Percentiles rank a stretch among this genome's conserved stretches.
Evolutionary conservation across 805 yeast species (phyloP).

Genomic region (Citeromyces matritensis): DNA sequence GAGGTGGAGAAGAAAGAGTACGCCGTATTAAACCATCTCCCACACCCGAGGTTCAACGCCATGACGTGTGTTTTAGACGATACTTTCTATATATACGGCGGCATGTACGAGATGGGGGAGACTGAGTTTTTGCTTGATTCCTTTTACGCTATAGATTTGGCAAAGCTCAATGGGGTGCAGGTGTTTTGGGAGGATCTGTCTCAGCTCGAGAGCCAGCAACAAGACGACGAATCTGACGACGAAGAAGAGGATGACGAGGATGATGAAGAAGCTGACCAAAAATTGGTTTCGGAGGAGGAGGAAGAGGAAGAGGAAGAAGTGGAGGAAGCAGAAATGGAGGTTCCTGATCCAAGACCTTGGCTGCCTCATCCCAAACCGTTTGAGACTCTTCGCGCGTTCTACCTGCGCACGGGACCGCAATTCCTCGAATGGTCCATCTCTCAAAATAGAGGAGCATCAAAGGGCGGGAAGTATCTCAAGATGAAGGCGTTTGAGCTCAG

Average conservation of each 20-base stretch:
- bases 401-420: constrained; percentile 71
- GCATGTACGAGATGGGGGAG: constrained; percentile 82
- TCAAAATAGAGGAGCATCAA: constrained; percentile 64
- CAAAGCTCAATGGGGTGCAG: constrained; percentile 75
- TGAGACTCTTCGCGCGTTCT: constrained; percentile 72
- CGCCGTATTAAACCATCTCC: constrained; percentile 45
- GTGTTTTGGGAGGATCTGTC: constrained; percentile 80
- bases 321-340: constrained; percentile 46
- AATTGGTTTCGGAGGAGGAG: constrained; percentile 25
- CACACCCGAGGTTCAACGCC: constrained; percentile 84
- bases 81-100: constrained; percentile 72
- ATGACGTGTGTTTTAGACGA: constrained; percentile 78
- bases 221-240: constrained; percentile 50
- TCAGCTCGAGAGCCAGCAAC: constrained; percentile 35
- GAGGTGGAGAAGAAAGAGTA: constrained; percentile 26
- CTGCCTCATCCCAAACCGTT: constrained; percentile 94
- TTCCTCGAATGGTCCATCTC: constrained; percentile 91
- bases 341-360: constrained; percentile 93
- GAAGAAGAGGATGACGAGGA: constrained; percentile 41
- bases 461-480: constrained; percentile 84
- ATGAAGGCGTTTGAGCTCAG: constrained; percentile 80
- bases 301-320: constrained; percentile 48
- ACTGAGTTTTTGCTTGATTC: constrained; percentile 76
- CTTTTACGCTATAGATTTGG: constrained; percentile 73
- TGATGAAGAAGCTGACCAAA: constrained; percentile 23